phyloP scores from a whole-genome alignment of 768 basidiomycete species.

The Termitomyces sp. region DNA sequence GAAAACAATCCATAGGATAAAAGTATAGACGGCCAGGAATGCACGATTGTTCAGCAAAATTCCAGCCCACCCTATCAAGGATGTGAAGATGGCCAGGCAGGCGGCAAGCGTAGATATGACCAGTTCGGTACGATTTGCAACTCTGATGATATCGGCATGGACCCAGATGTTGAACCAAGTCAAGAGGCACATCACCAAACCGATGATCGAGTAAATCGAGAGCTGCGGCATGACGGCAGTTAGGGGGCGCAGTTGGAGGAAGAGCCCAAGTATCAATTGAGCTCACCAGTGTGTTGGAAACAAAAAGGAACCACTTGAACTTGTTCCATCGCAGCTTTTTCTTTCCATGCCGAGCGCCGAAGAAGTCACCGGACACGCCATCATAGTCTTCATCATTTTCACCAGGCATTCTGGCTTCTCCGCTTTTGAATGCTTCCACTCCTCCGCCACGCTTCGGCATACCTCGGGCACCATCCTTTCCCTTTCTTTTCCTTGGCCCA shows the following conservation, averaged over 20 bases:
- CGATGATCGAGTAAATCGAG: slow-evolving; percentile 52
- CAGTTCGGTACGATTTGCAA: slow-evolving; percentile 64
- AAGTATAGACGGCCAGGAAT: slow-evolving; percentile 76
- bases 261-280: background rate
- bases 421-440: slow-evolving; percentile 55
- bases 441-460: slow-evolving; percentile 67
- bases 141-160: slow-evolving; percentile 65
- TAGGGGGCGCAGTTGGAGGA: background rate
- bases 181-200: slow-evolving; percentile 60
- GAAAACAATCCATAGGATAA: slow-evolving; percentile 72
- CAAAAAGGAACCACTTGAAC: slow-evolving; percentile 76
- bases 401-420: slow-evolving; percentile 47
- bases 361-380: slow-evolving; percentile 33
- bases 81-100: slow-evolving; percentile 52
- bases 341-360: slow-evolving; percentile 32
- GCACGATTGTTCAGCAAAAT: slow-evolving; percentile 80
- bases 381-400: slow-evolving; percentile 55
- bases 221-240: slow-evolving; percentile 24
- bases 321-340: slow-evolving; percentile 66
- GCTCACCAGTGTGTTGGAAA: slow-evolving; percentile 46
- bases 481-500: slow-evolving; percentile 33
- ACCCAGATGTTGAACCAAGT: slow-evolving; percentile 76
- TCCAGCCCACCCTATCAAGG: slow-evolving; percentile 72
- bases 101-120: slow-evolving; percentile 68
- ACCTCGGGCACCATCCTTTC: slow-evolving; percentile 21